A percentile compares a stretch with the other conserved stretches of the same genome.
Evolutionary conservation across 2,329 filamentous ascomycete genomes (phyloP).

Genomic region (Aspergillus viridinutans): DNA sequence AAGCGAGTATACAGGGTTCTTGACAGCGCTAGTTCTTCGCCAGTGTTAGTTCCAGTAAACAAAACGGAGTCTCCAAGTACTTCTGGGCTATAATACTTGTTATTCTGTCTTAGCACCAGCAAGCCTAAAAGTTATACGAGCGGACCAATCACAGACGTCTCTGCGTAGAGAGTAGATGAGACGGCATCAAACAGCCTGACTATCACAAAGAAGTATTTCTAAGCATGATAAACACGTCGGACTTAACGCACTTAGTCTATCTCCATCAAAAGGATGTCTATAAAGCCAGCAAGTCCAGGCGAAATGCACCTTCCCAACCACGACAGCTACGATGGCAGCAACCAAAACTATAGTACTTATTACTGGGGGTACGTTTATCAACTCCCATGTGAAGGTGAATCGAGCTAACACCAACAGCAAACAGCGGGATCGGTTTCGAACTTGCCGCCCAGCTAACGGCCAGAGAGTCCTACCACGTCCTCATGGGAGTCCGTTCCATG

Average conservation of each 20-base stretch:
- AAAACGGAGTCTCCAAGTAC: neutral
- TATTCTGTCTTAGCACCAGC: no score
- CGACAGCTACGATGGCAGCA: neutral
- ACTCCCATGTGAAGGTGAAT: neutral
- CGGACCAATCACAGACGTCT: neutral
- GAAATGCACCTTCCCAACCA: no score
- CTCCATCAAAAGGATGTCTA: no score
- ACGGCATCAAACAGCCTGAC: no score
- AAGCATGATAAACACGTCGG: no score
- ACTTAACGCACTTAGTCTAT: no score
- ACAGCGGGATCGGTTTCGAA: conserved; percentile 28
- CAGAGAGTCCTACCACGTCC: conserved; percentile 30
- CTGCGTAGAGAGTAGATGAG: no score
- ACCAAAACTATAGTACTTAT: neutral
- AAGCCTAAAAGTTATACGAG: neutral
- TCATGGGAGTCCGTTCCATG: conserved; percentile 31
- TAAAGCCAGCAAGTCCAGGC: no score
- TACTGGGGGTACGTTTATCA: neutral
- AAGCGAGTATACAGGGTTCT: no score
- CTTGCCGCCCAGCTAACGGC: conserved; percentile 25
- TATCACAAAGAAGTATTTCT: no score
- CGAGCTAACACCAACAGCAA: neutral
- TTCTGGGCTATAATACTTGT: neutral
- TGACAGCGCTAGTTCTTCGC: no score
- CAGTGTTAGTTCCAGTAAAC: no score